A percentile compares a stretch with the other conserved stretches of the same genome.
phyloP scores from a whole-genome alignment of 1,284 basidiomycete genomes.

The Farysia itapuensis region DNA sequence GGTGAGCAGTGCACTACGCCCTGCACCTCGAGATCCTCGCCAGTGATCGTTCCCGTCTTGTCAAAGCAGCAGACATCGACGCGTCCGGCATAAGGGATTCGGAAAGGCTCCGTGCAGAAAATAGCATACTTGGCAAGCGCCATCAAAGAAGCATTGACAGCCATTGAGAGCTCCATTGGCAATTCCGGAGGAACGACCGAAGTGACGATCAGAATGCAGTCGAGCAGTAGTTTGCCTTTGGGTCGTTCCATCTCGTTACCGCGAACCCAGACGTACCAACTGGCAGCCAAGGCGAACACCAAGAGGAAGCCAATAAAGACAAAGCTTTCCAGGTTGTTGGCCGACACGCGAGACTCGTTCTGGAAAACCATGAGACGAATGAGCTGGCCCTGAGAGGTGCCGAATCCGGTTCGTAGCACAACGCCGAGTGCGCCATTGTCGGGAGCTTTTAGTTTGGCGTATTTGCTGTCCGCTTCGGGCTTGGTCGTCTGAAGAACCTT shows the following conservation, averaged over 20 bases:
- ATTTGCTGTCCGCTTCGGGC: slow-evolving; percentile 34
- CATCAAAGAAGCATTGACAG: slow-evolving; percentile 64
- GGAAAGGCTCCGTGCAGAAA: slow-evolving; percentile 60
- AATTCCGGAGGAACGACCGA: slow-evolving; percentile 59
- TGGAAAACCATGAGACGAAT: slow-evolving; percentile 60
- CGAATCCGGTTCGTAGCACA: slow-evolving; percentile 58
- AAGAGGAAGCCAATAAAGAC: slow-evolving; percentile 59
- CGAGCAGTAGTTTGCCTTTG: slow-evolving; percentile 58
- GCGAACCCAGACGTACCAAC: slow-evolving; percentile 55
- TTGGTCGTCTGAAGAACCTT: slow-evolving; percentile 57
- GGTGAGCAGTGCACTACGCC: slow-evolving; percentile 47
- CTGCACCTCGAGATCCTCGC: slow-evolving; percentile 57
- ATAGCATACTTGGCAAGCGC: slow-evolving; percentile 78
- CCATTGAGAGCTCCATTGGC: slow-evolving; percentile 60
- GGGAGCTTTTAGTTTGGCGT: slow-evolving; percentile 42
- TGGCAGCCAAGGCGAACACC: slow-evolving; percentile 57
- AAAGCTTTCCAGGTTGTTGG: slow-evolving; percentile 58
- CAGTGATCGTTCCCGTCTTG: slow-evolving; percentile 60
- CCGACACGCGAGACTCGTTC: slow-evolving; percentile 57
- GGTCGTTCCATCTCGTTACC: slow-evolving; percentile 55
- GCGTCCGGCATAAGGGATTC: slow-evolving; percentile 57
- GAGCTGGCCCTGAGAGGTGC: slow-evolving; percentile 59
- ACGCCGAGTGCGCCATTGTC: slow-evolving; percentile 54
- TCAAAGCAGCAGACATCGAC: slow-evolving; percentile 60
- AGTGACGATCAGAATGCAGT: slow-evolving; percentile 59